Conservation (phyloP, 495 filamentous ascomycete genomes). For the Jackrogersella minutella region DNA sequence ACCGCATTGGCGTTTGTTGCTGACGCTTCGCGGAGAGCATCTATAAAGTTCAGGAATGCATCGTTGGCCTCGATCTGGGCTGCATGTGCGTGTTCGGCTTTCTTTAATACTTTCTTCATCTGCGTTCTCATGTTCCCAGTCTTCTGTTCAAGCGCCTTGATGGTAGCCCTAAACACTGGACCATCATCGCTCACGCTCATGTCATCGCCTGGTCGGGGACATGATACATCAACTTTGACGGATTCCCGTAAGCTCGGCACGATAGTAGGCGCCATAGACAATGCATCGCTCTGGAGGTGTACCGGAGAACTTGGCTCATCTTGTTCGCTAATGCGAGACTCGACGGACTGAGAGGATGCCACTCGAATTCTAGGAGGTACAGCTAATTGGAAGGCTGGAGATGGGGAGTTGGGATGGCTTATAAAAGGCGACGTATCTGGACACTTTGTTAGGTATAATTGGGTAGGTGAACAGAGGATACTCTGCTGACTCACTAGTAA, state of each 20-base stretch:
- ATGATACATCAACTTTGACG: conserved; percentile 86
- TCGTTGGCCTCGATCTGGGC: conserved; percentile 86
- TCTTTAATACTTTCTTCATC: conserved; percentile 95
- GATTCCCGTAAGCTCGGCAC: conserved; percentile 54
- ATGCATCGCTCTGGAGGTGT: conserved; percentile 49
- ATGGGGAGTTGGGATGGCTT: conserved; percentile 62
- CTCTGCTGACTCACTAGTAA: conserved; percentile 68
- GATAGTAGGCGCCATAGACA: conserved; percentile 49
- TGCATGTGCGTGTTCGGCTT: conserved; percentile 83
- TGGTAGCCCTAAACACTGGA: conserved; percentile 93
- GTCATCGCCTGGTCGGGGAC: conserved; percentile 86
- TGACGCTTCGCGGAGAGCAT: conserved; percentile 87
- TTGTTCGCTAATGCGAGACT: conserved; percentile 77
- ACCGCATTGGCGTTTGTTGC: conserved; percentile 94
- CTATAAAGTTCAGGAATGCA: conserved; percentile 80
- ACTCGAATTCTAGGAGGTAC: conserved; percentile 80
- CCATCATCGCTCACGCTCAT: conserved; percentile 89
- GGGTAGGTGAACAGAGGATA: conserved; percentile 44
- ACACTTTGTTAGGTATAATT: conserved; percentile 28
- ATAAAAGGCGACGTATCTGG: conserved; percentile 47
- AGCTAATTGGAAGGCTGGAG: conserved; percentile 73
- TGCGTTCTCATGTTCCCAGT: conserved; percentile 90
- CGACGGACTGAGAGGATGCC: conserved; percentile 80
- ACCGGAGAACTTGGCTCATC: conserved; percentile 73
- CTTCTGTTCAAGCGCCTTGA: conserved; percentile 96